Conservation (phyloP, 805 yeast genomes). For the Priceomyces fermenticarens region DNA sequence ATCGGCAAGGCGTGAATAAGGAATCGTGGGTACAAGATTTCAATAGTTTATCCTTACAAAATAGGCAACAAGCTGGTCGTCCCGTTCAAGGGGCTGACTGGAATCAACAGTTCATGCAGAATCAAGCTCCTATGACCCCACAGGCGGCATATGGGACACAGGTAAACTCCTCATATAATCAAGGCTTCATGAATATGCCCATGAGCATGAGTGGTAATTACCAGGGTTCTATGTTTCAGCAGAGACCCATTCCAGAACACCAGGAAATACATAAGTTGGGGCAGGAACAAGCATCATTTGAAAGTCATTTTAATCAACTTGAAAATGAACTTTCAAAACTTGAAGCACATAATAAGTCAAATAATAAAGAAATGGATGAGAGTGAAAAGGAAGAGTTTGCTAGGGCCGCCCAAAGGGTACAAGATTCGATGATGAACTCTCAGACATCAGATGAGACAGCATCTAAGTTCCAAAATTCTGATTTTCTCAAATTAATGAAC, state of each 20-base stretch:
- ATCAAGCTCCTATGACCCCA: constrained; percentile 5
- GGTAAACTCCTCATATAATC: constrained; percentile 5
- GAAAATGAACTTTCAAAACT: constrained; percentile 22
- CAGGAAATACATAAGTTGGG: constrained; percentile 25
- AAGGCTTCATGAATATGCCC: constrained; percentile 5
- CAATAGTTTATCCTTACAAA: constrained; percentile 17
- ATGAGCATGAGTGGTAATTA: constrained; percentile 19
- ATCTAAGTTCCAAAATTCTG: constrained; percentile 31
- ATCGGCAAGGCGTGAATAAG: background rate
- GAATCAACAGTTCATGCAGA: constrained; percentile 10
- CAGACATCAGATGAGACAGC: constrained; percentile 19
- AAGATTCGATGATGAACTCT: constrained; percentile 20
- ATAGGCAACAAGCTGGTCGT: constrained; percentile 4
- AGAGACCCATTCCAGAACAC: constrained; percentile 19
- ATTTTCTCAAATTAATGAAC: constrained; percentile 38
- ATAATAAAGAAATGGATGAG: constrained; percentile 8
- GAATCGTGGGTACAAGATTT: constrained; percentile 29
- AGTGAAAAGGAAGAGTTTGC: constrained; percentile 37
- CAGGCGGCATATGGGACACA: constrained; percentile 6
- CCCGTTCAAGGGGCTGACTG: constrained; percentile 8
- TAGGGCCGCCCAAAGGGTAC: constrained; percentile 35
- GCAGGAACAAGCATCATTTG: constrained; percentile 23
- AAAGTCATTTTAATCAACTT: constrained; percentile 30
- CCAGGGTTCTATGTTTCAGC: constrained; percentile 12
- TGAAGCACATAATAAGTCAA: constrained; percentile 5